Base-by-base conservation (phyloP, 2,329 filamentous ascomycete genomes). In the Simplicillium aogashimaense region DNA sequence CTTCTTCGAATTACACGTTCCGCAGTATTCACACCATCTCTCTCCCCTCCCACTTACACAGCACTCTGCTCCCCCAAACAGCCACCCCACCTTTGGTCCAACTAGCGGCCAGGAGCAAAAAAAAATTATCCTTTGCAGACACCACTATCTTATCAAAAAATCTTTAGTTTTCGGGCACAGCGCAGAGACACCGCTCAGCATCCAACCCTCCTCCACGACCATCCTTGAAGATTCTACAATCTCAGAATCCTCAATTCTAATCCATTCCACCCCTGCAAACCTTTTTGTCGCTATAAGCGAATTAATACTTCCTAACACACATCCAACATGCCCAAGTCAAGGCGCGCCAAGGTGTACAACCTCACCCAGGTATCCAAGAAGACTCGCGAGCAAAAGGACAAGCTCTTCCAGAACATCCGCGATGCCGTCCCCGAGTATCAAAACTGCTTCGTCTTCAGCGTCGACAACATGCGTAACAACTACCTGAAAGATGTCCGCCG, bases 381-480 rank as follows among this genome's bases (percentile, higher is more conserved):
- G 73, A 82, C 79, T 47, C 83, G 85, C 65, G 94, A 94, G 70
- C 84, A 95, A 64, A 89, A 89, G 63, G 78, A 89, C 57, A 81
- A 83, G 57, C 82, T 97, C 47, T 95, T 90, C 68, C 72, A 83
- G 64, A 87, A 86, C 62, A 83, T 98, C 49, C 87, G 88, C 62
- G 82, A 89, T 60, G 81, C 81, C 56, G 74, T 94, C 45, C 83
- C 88, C 58, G 70, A 86, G 56, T 95, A 90, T 72, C 78, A 88
- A 64, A 80, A 90, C 72, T 84, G 90, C 67, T 94, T 94, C 66
- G 86, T 95, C 59, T 94, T 98, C 63, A 76, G 77, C 55, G 82
- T 98, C 52, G 86, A 94, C 59, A 95, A 97, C 71, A 95, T 95
- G 87, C 87, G 92, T 61, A 98, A 98, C 70, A 94, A 82, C 53